Conservation (phyloP, 768 basidiomycete genomes). For the Saitozyma sp. region DNA sequence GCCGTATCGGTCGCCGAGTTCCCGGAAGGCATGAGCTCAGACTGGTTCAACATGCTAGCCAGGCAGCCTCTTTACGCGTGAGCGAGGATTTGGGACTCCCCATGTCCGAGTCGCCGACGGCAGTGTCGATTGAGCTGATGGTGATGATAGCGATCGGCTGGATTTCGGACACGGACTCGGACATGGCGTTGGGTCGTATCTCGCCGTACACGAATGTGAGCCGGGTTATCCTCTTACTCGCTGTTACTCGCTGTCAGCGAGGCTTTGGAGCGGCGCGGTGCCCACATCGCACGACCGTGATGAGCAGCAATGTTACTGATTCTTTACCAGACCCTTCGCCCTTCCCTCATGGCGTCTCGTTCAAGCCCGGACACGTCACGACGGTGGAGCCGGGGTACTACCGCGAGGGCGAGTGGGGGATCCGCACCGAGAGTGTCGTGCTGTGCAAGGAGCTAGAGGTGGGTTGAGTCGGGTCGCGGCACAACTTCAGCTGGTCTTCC, state of each 20-base stretch:
- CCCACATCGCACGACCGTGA: no score
- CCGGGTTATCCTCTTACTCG: neutral
- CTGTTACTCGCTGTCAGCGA: neutral
- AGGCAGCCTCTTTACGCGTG: slow-evolving; percentile 75
- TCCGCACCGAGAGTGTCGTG: slow-evolving; percentile 87
- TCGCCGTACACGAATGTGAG: slow-evolving; percentile 51
- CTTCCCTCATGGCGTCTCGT: slow-evolving; percentile 67
- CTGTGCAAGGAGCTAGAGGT: slow-evolving; percentile 67
- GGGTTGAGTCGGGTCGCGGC: slow-evolving; percentile 35
- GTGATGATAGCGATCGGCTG: slow-evolving; percentile 33
- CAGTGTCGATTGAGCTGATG: neutral
- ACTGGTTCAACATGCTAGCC: slow-evolving; percentile 83
- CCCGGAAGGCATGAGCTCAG: slow-evolving; percentile 83
- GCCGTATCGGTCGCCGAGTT: slow-evolving; percentile 87
- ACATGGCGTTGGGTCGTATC: slow-evolving; percentile 51
- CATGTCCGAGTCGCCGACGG: neutral
- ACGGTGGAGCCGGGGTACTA: slow-evolving; percentile 96
- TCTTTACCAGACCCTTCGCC: slow-evolving; percentile 62
- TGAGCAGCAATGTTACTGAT: neutral
- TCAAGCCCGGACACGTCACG: slow-evolving; percentile 82
- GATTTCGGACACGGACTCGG: slow-evolving; percentile 53
- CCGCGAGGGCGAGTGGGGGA: slow-evolving; percentile 76
- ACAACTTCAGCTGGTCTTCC: neutral
- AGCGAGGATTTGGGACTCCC: slow-evolving; percentile 3
- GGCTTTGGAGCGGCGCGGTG: no score